These are phyloP conservation scores for Linderniella brevidens DNA, from an alignment of 257 asterid genomes.

Conservation along the genomic window DNA sequence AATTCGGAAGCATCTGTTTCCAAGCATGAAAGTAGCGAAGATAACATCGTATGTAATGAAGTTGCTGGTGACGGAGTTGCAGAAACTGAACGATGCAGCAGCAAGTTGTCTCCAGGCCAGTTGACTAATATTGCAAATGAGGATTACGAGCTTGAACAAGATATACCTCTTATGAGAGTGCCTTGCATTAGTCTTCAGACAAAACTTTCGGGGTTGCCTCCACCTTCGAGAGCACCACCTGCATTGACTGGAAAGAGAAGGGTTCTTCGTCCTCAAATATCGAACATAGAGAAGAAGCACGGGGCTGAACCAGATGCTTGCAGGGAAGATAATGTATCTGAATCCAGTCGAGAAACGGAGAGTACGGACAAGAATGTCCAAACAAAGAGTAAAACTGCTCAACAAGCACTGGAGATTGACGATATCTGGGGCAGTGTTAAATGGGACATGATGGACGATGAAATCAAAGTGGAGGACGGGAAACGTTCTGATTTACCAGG, in stretches of 20 bases:
- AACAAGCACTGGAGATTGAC: too few species aligned
- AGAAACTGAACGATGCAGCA: background rate
- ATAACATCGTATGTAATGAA: slow-evolving; percentile 5
- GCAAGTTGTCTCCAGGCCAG: slow-evolving; percentile 14
- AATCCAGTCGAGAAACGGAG: too few species aligned
- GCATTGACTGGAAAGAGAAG: background rate
- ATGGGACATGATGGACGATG: too few species aligned
- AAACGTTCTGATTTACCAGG: background rate
- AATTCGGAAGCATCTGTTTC: slow-evolving; percentile 7
- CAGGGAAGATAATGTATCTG: too few species aligned
- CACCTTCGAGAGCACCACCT: background rate
- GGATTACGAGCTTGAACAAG: background rate
- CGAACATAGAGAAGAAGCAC: background rate
- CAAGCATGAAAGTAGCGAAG: background rate
- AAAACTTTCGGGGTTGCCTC: background rate
- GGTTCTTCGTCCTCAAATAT: background rate
- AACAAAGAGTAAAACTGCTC: too few species aligned
- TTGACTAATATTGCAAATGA: background rate
- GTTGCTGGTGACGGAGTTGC: background rate
- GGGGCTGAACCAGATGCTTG: background rate
- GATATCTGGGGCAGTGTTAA: too few species aligned
- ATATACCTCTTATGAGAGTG: background rate
- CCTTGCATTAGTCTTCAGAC: background rate
- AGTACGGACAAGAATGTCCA: too few species aligned
- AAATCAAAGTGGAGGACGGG: too few species aligned